Conservation (phyloP, 106 monocot genomes). For the Apostasia ramifera region DNA sequence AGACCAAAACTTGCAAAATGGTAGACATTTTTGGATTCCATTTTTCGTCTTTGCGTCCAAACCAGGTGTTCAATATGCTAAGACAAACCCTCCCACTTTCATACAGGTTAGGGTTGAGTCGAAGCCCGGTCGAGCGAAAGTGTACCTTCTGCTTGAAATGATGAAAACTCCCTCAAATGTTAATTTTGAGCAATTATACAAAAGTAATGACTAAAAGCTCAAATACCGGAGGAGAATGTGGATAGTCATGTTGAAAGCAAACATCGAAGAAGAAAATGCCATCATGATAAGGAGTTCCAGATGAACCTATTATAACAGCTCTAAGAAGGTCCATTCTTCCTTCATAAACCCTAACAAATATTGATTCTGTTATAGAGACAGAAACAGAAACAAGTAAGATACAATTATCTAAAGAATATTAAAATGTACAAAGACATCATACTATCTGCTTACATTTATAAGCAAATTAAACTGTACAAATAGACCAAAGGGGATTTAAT, state of each 20-base stretch:
- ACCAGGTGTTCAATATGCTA: constrained; percentile 49
- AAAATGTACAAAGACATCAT: background rate
- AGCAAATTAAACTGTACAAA: background rate
- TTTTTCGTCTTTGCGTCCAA: constrained; percentile 30
- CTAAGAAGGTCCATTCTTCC: constrained; percentile 76
- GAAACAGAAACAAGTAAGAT: background rate
- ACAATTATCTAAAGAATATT: background rate
- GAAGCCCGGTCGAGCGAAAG: constrained; percentile 41
- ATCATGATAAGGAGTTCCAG: constrained; percentile 84
- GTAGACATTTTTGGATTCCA: constrained; percentile 42
- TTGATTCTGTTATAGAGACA: constrained; percentile 36
- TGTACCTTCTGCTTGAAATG: constrained; percentile 31
- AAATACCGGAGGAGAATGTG: constrained; percentile 59
- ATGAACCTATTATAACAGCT: constrained; percentile 64
- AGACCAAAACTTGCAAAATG: constrained; percentile 54
- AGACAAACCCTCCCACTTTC: constrained; percentile 40
- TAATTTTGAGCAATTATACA: background rate
- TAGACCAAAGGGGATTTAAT: background rate
- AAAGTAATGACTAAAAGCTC: background rate
- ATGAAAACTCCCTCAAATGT: background rate
- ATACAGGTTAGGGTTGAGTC: constrained; percentile 53
- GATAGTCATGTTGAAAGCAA: constrained; percentile 54
- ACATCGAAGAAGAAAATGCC: constrained; percentile 87
- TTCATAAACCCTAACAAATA: constrained; percentile 66
- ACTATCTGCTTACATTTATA: background rate